Conservation (phyloP, 495 filamentous ascomycete genomes). For the Tuber brumale region DNA sequence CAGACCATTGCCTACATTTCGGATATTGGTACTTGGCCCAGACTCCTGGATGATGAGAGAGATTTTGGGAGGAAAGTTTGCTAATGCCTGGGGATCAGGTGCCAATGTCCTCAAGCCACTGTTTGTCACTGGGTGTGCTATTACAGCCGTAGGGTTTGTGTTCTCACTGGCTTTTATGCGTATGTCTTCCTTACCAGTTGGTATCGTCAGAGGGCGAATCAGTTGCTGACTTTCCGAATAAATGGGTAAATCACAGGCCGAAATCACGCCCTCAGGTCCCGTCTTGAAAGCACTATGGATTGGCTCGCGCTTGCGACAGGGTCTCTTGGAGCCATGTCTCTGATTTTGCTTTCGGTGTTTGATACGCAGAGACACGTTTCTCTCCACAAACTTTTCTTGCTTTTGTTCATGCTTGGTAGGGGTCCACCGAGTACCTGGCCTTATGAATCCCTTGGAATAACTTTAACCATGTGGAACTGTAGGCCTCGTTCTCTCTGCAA, state of each 20-base stretch:
- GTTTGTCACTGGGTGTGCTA: conserved; percentile 71
- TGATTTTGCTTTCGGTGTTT: conserved; percentile 78
- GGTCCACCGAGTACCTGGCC: background rate
- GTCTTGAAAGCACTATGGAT: conserved; percentile 62
- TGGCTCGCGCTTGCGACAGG: conserved; percentile 64
- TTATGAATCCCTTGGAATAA: background rate
- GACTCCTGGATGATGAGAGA: background rate
- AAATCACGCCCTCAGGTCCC: conserved; percentile 33
- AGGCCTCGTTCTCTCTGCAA: conserved; percentile 36
- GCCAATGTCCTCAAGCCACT: conserved; percentile 69
- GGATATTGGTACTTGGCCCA: conserved; percentile 59
- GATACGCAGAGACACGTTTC: conserved; percentile 62
- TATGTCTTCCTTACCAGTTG: conserved; percentile 64
- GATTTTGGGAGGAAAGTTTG: background rate
- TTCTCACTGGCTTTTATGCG: conserved; percentile 73
- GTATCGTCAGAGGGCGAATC: conserved; percentile 57
- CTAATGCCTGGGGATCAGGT: conserved; percentile 19
- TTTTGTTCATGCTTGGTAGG: conserved; percentile 73
- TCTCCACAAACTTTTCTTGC: conserved; percentile 70
- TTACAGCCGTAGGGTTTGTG: conserved; percentile 81
- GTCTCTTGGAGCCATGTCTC: conserved; percentile 64
- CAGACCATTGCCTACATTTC: conserved; percentile 78
- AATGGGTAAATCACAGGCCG: conserved; percentile 11
- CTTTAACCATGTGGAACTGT: background rate
- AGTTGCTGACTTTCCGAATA: background rate